phyloP scores from a whole-genome alignment of 2,329 filamentous ascomycete species.

The Sporothrix protearum region DNA sequence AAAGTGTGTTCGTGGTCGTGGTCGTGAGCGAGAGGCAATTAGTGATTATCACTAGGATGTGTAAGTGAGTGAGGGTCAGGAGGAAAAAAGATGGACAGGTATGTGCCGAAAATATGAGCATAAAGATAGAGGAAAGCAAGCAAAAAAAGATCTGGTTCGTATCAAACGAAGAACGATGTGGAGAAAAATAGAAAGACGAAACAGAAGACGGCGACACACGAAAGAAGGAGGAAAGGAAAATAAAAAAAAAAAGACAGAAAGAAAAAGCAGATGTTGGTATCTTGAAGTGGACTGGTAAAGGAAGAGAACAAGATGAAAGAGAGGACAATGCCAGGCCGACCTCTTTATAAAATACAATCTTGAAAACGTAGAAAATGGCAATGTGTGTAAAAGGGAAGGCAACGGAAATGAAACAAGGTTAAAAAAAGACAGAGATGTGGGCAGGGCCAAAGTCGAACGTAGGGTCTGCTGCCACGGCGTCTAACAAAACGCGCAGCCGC shows the following conservation, averaged over 20 bases:
- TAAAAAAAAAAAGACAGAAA: conserved; percentile 30
- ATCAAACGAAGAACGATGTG: conserved; percentile 39
- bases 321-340: conserved; percentile 36
- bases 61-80: neutral
- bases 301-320: conserved; percentile 27
- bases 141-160: conserved; percentile 34
- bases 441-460: neutral
- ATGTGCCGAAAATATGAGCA: neutral
- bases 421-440: neutral
- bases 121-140: neutral
- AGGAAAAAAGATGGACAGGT: neutral
- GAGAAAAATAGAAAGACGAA: conserved; percentile 30
- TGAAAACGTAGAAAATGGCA: neutral
- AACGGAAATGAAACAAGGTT: conserved; percentile 1
- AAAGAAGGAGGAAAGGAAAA: neutral
- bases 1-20: neutral
- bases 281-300: neutral
- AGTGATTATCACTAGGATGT: conserved; percentile 7
- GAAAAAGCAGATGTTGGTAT: conserved; percentile 28
- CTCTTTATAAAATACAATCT: conserved; percentile 8
- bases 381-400: neutral
- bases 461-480: neutral
- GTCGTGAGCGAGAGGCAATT: conserved; percentile 10
- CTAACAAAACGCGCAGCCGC: conserved; percentile 12
- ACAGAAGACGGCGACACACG: conserved; percentile 30